phyloP scores from a whole-genome alignment of 2,329 filamentous ascomycete genomes.

The Stachybotrys chartarum region DNA sequence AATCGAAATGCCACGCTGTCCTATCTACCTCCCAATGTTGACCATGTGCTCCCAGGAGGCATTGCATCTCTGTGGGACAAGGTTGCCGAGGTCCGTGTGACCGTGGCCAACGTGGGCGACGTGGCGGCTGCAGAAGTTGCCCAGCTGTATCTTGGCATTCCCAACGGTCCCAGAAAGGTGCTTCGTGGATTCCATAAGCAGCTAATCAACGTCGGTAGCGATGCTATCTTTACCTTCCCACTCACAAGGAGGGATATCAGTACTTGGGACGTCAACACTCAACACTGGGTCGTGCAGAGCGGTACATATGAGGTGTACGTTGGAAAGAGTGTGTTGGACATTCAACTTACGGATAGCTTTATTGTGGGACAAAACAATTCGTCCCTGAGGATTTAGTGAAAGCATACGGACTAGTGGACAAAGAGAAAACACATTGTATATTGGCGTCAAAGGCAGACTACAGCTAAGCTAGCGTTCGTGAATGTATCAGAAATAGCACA shows the following conservation, averaged over 20 bases:
- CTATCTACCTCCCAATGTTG: background rate
- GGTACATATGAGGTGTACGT: slow-evolving; percentile 38
- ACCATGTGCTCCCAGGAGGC: background rate
- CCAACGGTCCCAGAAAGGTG: slow-evolving; percentile 45
- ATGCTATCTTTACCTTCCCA: slow-evolving; percentile 36
- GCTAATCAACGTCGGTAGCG: slow-evolving; percentile 17
- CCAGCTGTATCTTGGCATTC: slow-evolving; percentile 55
- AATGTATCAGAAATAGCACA: no score
- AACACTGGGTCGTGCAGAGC: slow-evolving; percentile 50
- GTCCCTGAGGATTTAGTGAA: no score
- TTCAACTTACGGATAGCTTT: background rate
- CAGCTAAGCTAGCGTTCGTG: no score
- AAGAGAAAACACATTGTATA: no score
- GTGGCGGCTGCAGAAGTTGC: slow-evolving; percentile 43
- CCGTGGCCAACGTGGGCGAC: slow-evolving; percentile 55
- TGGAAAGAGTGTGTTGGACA: slow-evolving; percentile 16
- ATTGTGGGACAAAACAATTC: background rate
- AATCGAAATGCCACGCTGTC: background rate
- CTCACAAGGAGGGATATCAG: slow-evolving; percentile 59
- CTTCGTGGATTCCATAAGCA: slow-evolving; percentile 56
- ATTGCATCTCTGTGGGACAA: background rate
- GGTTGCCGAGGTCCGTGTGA: slow-evolving; percentile 27
- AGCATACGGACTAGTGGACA: no score
- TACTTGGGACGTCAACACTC: slow-evolving; percentile 54
- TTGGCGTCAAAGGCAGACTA: no score